Evolutionary conservation across 2,329 filamentous ascomycete species (phyloP).

Genomic region (Xylogone sp.): DNA sequence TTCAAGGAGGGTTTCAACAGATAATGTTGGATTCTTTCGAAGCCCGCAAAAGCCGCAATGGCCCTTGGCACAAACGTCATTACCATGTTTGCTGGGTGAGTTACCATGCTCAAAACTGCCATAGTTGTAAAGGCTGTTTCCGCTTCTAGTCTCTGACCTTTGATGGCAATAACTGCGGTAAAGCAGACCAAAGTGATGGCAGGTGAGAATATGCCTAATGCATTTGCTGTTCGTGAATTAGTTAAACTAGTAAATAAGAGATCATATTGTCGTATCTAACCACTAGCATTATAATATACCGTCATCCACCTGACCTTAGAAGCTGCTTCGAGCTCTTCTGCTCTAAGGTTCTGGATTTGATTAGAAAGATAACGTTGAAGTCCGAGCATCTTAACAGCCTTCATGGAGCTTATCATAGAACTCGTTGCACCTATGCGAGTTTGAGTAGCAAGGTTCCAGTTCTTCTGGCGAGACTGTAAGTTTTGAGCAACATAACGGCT

Average conservation of each 20-base stretch:
- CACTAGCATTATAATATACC: constrained; percentile 37
- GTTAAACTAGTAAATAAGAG: constrained; percentile 1
- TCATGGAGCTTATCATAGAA: constrained; percentile 29
- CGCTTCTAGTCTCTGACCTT: constrained; percentile 1
- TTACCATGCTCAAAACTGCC: not conserved
- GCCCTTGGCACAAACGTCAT: constrained; percentile 8
- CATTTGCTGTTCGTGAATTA: constrained; percentile 31
- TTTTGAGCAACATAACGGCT: constrained; percentile 36
- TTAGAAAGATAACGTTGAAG: constrained; percentile 19
- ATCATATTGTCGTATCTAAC: constrained; percentile 21
- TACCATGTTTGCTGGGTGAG: constrained; percentile 2
- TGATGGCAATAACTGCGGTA: constrained; percentile 21
- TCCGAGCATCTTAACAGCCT: constrained; percentile 34
- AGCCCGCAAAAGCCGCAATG: constrained; percentile 11
- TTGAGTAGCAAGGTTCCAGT: constrained; percentile 37
- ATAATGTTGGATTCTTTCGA: constrained; percentile 10
- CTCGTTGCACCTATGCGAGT: constrained; percentile 31
- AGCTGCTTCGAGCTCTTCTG: constrained; percentile 30
- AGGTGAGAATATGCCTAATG: constrained; percentile 37
- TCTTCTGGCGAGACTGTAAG: constrained; percentile 29
- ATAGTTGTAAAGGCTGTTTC: constrained; percentile 1
- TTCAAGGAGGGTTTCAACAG: constrained; percentile 8
- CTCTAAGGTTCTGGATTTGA: constrained; percentile 23
- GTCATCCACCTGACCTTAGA: constrained; percentile 35
- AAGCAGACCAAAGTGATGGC: constrained; percentile 34